phyloP scores from a whole-genome alignment of 2,329 filamentous ascomycete species.

The Trichoderma atrobrunneum region DNA sequence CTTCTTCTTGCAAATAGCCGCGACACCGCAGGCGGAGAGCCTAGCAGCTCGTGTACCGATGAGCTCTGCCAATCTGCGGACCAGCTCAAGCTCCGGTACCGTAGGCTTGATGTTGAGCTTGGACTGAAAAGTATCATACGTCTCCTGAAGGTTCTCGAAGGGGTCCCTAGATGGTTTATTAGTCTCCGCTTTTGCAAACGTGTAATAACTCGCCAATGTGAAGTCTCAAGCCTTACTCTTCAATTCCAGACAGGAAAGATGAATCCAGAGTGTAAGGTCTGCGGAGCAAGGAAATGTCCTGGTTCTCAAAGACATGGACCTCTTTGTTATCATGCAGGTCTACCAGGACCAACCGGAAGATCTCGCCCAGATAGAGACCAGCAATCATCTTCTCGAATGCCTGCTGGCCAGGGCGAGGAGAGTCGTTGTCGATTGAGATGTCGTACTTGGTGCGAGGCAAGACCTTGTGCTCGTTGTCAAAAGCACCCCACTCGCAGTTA shows the following conservation, averaged over 20 bases:
- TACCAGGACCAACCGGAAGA: conserved; percentile 83
- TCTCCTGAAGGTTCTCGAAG: conserved; percentile 92
- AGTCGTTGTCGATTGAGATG: conserved; percentile 82
- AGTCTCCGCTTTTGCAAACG: neutral
- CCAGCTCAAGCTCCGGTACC: conserved; percentile 79
- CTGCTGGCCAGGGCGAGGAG: conserved; percentile 89
- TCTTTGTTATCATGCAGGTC: conserved; percentile 79
- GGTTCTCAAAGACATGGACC: conserved; percentile 73
- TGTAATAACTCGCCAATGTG: neutral
- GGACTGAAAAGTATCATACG: conserved; percentile 73
- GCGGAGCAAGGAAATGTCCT: conserved; percentile 76
- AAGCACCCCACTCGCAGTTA: conserved; percentile 97
- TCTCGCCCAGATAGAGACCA: conserved; percentile 88
- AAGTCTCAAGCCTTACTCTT: conserved; percentile 61
- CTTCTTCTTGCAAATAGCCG: conserved; percentile 97
- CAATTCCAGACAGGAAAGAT: conserved; percentile 88
- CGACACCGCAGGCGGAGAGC: conserved; percentile 89
- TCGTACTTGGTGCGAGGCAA: conserved; percentile 86
- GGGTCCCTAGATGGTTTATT: conserved; percentile 62
- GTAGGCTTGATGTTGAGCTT: conserved; percentile 70
- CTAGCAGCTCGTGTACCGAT: conserved; percentile 94
- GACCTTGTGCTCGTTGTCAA: conserved; percentile 89
- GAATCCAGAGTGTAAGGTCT: conserved; percentile 89
- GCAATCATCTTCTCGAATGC: conserved; percentile 98
- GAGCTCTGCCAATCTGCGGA: conserved; percentile 84